Evolutionary conservation across 2,329 filamentous ascomycete species (phyloP).

Genomic region (Pseudocercospora fijiensis): DNA sequence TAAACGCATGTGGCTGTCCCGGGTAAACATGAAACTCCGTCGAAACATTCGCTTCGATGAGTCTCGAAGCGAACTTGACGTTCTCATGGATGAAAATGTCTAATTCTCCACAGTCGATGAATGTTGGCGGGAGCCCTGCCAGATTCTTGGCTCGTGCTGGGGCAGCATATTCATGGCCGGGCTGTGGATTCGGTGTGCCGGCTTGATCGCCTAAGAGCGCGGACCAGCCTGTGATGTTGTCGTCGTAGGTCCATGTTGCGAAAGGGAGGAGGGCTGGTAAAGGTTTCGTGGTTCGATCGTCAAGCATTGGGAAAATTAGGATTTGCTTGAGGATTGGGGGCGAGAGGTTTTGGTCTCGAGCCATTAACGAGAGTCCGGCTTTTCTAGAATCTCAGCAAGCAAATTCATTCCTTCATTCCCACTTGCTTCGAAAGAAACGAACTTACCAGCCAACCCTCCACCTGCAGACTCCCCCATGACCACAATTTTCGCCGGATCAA

Average conservation of each 20-base stretch:
- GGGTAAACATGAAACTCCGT: constrained; percentile 49
- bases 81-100: constrained; percentile 48
- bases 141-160: constrained; percentile 26
- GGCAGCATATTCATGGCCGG: constrained; percentile 27
- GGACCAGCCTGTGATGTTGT: constrained; percentile 46
- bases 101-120: constrained; percentile 45
- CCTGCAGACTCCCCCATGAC: constrained; percentile 22
- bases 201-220: constrained; percentile 39
- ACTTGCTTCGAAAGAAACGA: constrained; percentile 3
- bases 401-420: no score
- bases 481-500: constrained; percentile 20
- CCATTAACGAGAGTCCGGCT: constrained; percentile 27
- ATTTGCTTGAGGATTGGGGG: constrained; percentile 38
- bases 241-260: constrained; percentile 41
- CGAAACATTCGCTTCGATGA: constrained; percentile 44
- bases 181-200: constrained; percentile 18
- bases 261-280: constrained; percentile 38
- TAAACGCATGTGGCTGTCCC: constrained; percentile 46
- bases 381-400: neutral
- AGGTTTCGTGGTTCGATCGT: constrained; percentile 43
- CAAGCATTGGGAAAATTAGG: constrained; percentile 50
- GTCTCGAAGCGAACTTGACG: constrained; percentile 42
- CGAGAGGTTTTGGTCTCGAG: constrained; percentile 25
- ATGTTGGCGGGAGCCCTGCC: constrained; percentile 45
- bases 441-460: constrained; percentile 19